These are phyloP conservation scores for Xenoacremonium recifei DNA, from an alignment of 2,329 filamentous ascomycete genomes.

Conservation along the genomic window DNA sequence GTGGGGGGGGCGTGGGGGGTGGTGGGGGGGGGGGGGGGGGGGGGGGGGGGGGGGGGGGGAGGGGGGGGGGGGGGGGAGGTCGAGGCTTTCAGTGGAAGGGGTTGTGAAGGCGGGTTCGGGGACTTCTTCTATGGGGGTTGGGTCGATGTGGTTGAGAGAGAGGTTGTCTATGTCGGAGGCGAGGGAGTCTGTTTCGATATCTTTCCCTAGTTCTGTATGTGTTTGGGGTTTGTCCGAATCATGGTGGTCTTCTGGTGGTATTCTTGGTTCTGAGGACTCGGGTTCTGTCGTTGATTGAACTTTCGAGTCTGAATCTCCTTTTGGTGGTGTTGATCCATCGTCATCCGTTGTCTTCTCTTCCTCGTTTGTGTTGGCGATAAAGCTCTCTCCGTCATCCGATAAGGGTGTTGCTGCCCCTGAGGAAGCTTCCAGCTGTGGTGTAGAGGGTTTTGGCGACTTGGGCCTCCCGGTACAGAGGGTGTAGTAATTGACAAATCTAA, in stretches of 20 bases:
- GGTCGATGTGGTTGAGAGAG: slow-evolving; percentile 37
- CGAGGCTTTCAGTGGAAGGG: slow-evolving; percentile 10
- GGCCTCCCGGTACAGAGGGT: slow-evolving; percentile 76
- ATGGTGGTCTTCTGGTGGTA: slow-evolving; percentile 19
- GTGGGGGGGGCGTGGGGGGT: slow-evolving; percentile 52
- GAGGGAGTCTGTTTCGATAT: slow-evolving; percentile 5
- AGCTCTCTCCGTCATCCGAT: slow-evolving; percentile 1
- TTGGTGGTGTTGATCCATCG: slow-evolving; percentile 4
- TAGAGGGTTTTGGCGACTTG: slow-evolving; percentile 39
- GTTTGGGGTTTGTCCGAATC: slow-evolving; percentile 9
- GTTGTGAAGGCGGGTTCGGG: slow-evolving; percentile 1
- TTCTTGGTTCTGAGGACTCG: slow-evolving; percentile 13
- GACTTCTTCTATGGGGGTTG: slow-evolving; percentile 34
- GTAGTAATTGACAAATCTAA: slow-evolving; percentile 88
- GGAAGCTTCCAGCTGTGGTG: slow-evolving; percentile 2
- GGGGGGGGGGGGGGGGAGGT: slow-evolving; percentile 5
- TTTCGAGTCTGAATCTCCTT: slow-evolving; percentile 3
- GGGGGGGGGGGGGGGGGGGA: neutral
- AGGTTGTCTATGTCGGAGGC: slow-evolving; percentile 15
- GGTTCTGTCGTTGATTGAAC: slow-evolving; percentile 2
- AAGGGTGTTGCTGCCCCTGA: slow-evolving; percentile 7
- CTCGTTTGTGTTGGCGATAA: neutral
- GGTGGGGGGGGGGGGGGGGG: slow-evolving; percentile 38
- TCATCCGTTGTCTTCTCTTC: slow-evolving; percentile 2
- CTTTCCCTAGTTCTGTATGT: neutral